A percentile compares a stretch with the other conserved stretches of the same genome.
These are phyloP conservation scores for Coemansia furcata DNA, from an alignment of 192 early-diverging fungal species.

Conservation along the genomic window DNA sequence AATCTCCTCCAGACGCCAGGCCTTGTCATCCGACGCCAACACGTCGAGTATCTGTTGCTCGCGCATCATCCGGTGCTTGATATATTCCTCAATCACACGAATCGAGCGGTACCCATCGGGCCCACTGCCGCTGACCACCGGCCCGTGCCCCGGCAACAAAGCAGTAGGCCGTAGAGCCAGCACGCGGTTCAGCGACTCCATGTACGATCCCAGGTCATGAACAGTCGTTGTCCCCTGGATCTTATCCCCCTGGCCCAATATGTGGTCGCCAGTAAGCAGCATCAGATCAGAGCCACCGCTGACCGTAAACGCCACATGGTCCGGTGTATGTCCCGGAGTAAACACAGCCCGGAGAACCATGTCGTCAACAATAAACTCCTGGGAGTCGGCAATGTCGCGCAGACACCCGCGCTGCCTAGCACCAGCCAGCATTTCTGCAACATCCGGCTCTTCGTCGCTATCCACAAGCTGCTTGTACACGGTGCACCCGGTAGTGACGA, in stretches of 20 bases:
- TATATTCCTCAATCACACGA: constrained; percentile 68
- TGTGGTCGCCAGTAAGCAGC: constrained; percentile 77
- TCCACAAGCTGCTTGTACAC: constrained; percentile 27
- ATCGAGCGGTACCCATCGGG: constrained; percentile 48
- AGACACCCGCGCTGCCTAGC: constrained; percentile 3
- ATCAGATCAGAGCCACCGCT: constrained; percentile 45
- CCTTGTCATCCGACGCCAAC: constrained; percentile 20
- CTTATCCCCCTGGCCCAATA: constrained; percentile 62
- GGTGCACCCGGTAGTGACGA: constrained; percentile 10
- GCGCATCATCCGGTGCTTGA: constrained; percentile 70
- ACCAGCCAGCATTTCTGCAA: not conserved
- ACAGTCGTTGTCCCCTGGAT: constrained; percentile 70
- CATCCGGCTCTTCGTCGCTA: constrained; percentile 4
- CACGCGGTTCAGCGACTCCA: constrained; percentile 62
- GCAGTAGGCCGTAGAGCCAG: constrained; percentile 34
- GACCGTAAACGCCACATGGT: constrained; percentile 74
- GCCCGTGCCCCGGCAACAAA: constrained; percentile 80
- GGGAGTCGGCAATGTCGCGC: constrained; percentile 52
- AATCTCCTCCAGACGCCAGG: constrained; percentile 30
- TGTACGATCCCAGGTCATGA: constrained; percentile 66
- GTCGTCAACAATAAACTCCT: constrained; percentile 63
- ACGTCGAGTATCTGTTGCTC: constrained; percentile 71
- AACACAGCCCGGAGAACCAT: constrained; percentile 60
- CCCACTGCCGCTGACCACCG: constrained; percentile 55
- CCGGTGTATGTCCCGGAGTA: constrained; percentile 81